A percentile compares a stretch with the other conserved stretches of the same genome.
Conservation (phyloP, 2,329 filamentous ascomycete species). For the Neonectria punicea region DNA sequence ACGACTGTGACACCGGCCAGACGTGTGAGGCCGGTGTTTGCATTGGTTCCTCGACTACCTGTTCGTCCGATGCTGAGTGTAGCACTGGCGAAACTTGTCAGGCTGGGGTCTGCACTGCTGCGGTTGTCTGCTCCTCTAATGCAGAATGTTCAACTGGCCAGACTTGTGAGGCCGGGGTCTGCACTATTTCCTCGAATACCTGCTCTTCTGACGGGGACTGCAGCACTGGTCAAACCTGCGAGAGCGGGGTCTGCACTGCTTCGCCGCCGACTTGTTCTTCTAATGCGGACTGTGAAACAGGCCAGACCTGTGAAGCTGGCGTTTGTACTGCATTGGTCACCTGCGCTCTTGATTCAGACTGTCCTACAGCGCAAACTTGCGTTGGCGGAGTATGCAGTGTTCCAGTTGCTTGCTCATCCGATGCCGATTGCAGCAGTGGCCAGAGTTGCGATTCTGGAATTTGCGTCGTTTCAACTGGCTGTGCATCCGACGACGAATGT, state of each 20-base stretch:
- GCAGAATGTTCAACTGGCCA: neutral
- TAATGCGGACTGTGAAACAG: neutral
- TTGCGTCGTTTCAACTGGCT: neutral
- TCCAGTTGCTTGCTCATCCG: neutral
- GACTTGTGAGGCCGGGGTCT: conserved; percentile 3
- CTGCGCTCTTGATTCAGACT: neutral
- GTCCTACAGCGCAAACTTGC: neutral
- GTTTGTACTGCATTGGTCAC: neutral
- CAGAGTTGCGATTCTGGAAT: conserved; percentile 5
- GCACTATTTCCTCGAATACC: neutral
- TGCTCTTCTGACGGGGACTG: neutral
- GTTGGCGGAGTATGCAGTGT: neutral
- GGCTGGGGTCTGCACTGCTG: neutral
- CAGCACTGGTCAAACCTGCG: neutral
- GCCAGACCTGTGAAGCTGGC: neutral
- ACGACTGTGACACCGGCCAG: neutral
- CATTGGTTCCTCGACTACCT: neutral
- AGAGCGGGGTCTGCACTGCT: conserved; percentile 3
- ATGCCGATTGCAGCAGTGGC: neutral
- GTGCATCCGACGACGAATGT: neutral
- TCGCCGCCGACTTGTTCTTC: neutral
- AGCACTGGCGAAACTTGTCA: neutral
- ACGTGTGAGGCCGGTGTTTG: conserved; percentile 9
- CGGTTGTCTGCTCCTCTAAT: neutral
- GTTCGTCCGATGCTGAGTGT: neutral